phyloP scores from a whole-genome alignment of 225 moss, liverwort and hornwort genomes.

The Anthoceros angustus region DNA sequence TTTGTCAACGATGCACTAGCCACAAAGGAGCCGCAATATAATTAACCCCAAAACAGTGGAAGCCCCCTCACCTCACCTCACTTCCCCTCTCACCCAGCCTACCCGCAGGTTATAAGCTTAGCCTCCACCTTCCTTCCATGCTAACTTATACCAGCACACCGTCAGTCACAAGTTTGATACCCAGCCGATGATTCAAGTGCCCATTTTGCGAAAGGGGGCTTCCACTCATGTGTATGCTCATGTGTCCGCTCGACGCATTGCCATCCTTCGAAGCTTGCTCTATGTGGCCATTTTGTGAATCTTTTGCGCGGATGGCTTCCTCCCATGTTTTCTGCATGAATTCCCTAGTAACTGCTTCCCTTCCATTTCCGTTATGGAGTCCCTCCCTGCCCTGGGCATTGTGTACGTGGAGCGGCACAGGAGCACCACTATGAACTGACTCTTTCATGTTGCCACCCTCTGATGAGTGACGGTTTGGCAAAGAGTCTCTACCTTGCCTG shows the following conservation, averaged over 20 bases:
- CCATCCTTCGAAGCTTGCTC: not conserved
- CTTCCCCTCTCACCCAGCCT: too few relatives aligned
- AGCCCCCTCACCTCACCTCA: too few relatives aligned
- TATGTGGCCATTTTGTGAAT: not conserved
- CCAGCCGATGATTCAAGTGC: too few relatives aligned
- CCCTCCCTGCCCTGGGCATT: not conserved
- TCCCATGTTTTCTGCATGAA: not conserved
- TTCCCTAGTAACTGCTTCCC: not conserved
- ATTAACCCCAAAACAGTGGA: not conserved
- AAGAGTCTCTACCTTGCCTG: not conserved
- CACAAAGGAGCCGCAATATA: not conserved
- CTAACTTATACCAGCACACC: too few relatives aligned
- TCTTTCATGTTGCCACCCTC: too few relatives aligned
- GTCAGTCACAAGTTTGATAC: too few relatives aligned
- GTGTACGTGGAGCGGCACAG: not conserved
- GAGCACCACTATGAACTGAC: too few relatives aligned
- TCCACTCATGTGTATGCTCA: too few relatives aligned
- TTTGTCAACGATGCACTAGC: slow-evolving; percentile 2
- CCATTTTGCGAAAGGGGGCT: too few relatives aligned
- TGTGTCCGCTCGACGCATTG: too few relatives aligned
- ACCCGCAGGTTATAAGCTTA: too few relatives aligned
- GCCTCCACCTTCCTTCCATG: too few relatives aligned
- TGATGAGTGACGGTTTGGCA: not conserved
- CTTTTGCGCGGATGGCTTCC: not conserved
- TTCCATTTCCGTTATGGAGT: not conserved